A percentile compares a stretch with the other conserved stretches of the same genome.
These are phyloP conservation scores for Mycena crocata DNA, from an alignment of 768 basidiomycete species.

Conservation along the genomic window DNA sequence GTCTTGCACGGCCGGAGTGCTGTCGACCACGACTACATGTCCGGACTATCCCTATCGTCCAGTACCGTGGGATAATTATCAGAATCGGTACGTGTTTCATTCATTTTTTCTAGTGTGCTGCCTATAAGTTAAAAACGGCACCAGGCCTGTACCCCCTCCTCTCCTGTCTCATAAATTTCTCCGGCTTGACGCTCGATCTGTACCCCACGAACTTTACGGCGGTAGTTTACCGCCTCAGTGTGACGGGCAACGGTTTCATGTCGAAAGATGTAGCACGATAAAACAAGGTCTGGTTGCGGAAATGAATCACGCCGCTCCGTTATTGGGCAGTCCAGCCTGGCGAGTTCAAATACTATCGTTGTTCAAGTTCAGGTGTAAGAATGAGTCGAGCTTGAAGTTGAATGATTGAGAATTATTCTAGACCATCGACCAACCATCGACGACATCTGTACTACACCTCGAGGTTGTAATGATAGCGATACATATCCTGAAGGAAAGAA, in stretches of 20 bases:
- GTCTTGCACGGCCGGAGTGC: background rate
- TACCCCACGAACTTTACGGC: background rate
- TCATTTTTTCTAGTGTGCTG: background rate
- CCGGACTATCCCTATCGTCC: background rate
- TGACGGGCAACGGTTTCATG: background rate
- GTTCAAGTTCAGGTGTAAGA: too few species aligned
- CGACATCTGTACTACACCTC: too few species aligned
- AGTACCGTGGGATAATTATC: slow-evolving; percentile 8
- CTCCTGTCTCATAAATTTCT: slow-evolving; percentile 9
- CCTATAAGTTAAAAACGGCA: background rate
- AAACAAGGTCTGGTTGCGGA: too few species aligned
- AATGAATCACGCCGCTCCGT: too few species aligned
- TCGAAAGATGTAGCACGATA: too few species aligned
- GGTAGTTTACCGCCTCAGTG: background rate
- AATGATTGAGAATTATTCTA: too few species aligned
- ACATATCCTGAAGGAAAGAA: too few species aligned
- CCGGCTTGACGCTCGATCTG: background rate
- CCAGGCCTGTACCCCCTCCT: slow-evolving; percentile 15
- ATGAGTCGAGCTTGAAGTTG: too few species aligned
- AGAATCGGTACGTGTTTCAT: slow-evolving; percentile 9
- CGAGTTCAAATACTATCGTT: too few species aligned
- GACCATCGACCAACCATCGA: too few species aligned
- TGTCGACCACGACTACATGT: background rate
- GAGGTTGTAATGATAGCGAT: too few species aligned
- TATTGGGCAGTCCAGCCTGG: too few species aligned